Base-by-base conservation (phyloP, 2,329 filamentous ascomycete species). In the Colletotrichum lindemuthianum region DNA sequence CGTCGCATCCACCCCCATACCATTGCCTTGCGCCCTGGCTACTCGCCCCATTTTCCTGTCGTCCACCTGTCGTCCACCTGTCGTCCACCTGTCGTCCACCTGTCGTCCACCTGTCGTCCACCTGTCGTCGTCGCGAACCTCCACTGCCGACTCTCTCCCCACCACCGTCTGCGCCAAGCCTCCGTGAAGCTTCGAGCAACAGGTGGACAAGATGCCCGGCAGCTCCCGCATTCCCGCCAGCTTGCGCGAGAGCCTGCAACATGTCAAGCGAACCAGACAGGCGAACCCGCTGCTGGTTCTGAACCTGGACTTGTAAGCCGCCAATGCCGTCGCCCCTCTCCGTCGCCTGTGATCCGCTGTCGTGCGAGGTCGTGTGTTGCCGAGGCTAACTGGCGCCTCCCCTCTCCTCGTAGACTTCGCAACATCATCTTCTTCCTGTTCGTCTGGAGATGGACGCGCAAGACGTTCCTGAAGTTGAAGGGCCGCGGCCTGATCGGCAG, bases 371-470 rank as follows among this genome's bases (percentile, higher is more conserved):
- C 53, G 40, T 24, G 16, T 47, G 48, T 54, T 39, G 51, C 55
- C 48, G 43, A 53, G 41, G 63, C 52, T 66, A 50, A 66, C 9
- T 36, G 24, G 43, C 36, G 40, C 15, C 24, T 11, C 6, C 12
- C 33, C 12, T 10, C 16, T 43, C 13, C 41, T 4, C 24, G 15
- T 69, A 95, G 92, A 65, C 74, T 97, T 67, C 92, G 92, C 59
- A 97, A 97, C 75, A 82, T 97, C 65, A 82, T 98, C 71, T 97
- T 98, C 77, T 84, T 94, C 74, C 86, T 97, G 71, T 97, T 98
- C 80, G 76, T 97, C 65, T 82, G 97, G 51, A 90, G 94, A 74
- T 91, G 93, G 84, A 87, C 90, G 37, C 92, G 93, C 69, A 92
- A 91, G 73, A 86, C 87, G 34, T 90, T 92, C 75, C 91, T 93